phyloP scores from a whole-genome alignment of 495 filamentous ascomycete genomes.

The Lindgomyces ingoldianus region DNA sequence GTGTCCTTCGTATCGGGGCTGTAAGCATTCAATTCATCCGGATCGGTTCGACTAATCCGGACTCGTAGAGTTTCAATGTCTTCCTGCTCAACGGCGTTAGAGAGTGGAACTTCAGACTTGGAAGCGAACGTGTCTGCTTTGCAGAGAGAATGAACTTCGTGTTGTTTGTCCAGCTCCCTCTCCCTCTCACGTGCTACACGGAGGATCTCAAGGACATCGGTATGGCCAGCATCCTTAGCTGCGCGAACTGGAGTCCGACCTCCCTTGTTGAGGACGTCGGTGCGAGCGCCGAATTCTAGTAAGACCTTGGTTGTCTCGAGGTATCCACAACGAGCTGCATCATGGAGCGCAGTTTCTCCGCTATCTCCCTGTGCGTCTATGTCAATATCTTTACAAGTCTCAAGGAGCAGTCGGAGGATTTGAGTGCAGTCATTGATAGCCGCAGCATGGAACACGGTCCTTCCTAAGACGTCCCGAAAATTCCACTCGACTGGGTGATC shows the following conservation, averaged over 20 bases:
- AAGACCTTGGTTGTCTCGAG: slow-evolving; percentile 11
- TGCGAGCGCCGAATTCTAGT: slow-evolving; percentile 28
- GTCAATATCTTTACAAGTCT: slow-evolving; percentile 19
- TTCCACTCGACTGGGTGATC: slow-evolving; percentile 15
- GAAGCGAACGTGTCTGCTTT: slow-evolving; percentile 21
- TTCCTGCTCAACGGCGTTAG: neutral
- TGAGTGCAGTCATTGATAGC: slow-evolving; percentile 13
- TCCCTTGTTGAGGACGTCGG: slow-evolving; percentile 13
- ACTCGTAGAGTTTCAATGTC: slow-evolving; percentile 3
- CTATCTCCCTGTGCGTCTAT: slow-evolving; percentile 17
- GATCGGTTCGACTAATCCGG: neutral
- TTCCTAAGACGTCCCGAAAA: slow-evolving; percentile 14
- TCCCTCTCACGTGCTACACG: slow-evolving; percentile 21
- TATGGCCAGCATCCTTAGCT: slow-evolving; percentile 17
- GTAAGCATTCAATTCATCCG: slow-evolving; percentile 11
- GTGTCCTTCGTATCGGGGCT: slow-evolving; percentile 19
- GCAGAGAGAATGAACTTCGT: slow-evolving; percentile 1
- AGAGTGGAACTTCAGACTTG: slow-evolving; percentile 9
- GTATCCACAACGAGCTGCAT: slow-evolving; percentile 9
- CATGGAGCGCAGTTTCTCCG: slow-evolving; percentile 27
- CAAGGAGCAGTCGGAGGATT: slow-evolving; percentile 14
- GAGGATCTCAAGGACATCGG: slow-evolving; percentile 8
- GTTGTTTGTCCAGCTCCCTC: neutral
- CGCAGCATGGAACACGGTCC: slow-evolving; percentile 17
- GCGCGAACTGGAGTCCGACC: slow-evolving; percentile 20